Evolutionary conservation across 768 basidiomycete genomes (phyloP), one percentile per base, ranked within the genome.

Genomic region (Pleurotus cornucopiae): DNA sequence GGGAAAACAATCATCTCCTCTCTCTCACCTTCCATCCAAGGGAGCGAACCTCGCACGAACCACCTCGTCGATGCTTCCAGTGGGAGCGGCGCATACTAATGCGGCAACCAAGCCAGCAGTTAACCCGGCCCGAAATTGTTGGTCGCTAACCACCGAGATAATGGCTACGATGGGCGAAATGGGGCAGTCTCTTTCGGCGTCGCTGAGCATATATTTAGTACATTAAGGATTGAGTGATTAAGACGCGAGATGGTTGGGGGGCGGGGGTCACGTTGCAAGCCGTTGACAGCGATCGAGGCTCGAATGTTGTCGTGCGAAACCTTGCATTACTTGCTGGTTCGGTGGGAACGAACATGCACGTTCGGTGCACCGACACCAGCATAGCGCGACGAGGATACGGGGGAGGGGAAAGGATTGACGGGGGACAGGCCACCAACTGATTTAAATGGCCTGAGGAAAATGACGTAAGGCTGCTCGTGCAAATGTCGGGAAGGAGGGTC

Each of bases 61-160:
- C 4, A 23, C 39, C 38, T 37, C 37, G 51, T 18, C 51, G 37
- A 6, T 9, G 26, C 11, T 14, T 12, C 48, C 48, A 53, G 51
- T 53, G 51, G 51, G 51, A 53, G 41, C 14, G 51, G 20, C n/a
- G n/a, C 20, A 34, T 38, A 41, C 51, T 53, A 53, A 53, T 53
- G 16, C 51, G 51, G 51, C 18, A 53, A 41, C 23, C 37, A 30
- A 18, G n/a, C 20, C 39, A 14, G 3, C 21, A 39, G 21, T n/a
- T 21, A 23, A 9, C 30, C 11, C 51, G 51, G 51, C 23, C 51
- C 51, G 51, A 53, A 40, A 23, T 39, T 25, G 51, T 34, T 40
- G 38, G 37, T 43, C 21, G 51, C 39, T 25, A 53, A 53, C 41
- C 51, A 11, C 39, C 51, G 51, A 53, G 26, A 16, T 41, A 25